A percentile compares a stretch with the other conserved stretches of the same genome.
Conservation (phyloP, 139 green algal genomes). For the Prasinococcaceae sp. region DNA sequence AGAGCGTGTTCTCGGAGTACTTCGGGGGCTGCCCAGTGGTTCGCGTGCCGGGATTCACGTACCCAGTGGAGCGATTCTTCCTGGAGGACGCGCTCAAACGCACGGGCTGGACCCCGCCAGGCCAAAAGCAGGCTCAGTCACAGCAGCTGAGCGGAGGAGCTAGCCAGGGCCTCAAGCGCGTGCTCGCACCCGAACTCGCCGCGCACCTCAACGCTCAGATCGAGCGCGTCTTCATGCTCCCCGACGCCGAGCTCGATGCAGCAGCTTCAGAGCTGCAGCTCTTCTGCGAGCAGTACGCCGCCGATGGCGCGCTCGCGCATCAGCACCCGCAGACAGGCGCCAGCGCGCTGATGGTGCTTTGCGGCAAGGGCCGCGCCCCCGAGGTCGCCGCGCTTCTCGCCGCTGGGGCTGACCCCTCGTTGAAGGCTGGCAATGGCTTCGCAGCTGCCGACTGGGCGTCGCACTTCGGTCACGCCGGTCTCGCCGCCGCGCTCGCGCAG, state of each 20-base stretch:
- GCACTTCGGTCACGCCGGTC: slow-evolving; percentile 30
- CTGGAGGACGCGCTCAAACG: slow-evolving; percentile 38
- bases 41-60: slow-evolving; percentile 34
- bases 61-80: slow-evolving; percentile 31
- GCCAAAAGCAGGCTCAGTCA: neutral
- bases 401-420: slow-evolving; percentile 36
- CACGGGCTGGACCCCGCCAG: slow-evolving; percentile 7
- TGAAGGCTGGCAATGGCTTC: slow-evolving; percentile 28
- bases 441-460: slow-evolving; percentile 38
- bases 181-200: too few species aligned
- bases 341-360: slow-evolving; percentile 59
- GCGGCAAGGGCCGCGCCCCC: slow-evolving; percentile 42
- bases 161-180: too few species aligned
- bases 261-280: too few species aligned
- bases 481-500: slow-evolving; percentile 4
- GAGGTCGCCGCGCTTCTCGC: slow-evolving; percentile 42
- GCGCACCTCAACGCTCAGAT: too few species aligned
- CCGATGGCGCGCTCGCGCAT: slow-evolving; percentile 15
- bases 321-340: slow-evolving; percentile 35
- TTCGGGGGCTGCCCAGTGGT: slow-evolving; percentile 57
- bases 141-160: neutral
- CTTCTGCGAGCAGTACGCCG: too few species aligned
- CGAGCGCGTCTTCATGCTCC: too few species aligned
- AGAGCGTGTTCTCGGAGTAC: slow-evolving; percentile 34
- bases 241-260: too few species aligned